These are phyloP conservation scores for Friedmanniomyces endolithicus DNA, from an alignment of 495 filamentous ascomycete species.

Conservation along the genomic window DNA sequence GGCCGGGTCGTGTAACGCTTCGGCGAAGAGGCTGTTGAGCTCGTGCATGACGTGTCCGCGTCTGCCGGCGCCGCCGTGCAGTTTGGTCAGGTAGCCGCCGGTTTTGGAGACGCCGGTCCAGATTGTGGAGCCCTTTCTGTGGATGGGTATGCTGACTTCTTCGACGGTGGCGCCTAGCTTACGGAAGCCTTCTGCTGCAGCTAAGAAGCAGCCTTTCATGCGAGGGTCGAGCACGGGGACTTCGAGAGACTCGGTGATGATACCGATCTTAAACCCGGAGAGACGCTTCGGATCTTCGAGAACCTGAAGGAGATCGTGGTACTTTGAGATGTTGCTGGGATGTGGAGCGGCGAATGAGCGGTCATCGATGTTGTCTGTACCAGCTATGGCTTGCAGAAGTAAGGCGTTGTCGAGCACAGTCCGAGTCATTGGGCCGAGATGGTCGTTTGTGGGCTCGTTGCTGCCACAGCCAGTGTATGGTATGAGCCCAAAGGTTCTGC, in stretches of 20 bases:
- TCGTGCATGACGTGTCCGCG: slow-evolving; percentile 33
- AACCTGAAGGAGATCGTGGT: slow-evolving; percentile 26
- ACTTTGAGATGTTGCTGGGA: slow-evolving; percentile 23
- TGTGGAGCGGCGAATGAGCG: slow-evolving; percentile 32
- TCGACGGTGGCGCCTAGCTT: slow-evolving; percentile 41
- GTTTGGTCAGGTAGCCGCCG: slow-evolving; percentile 33
- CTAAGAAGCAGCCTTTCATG: slow-evolving; percentile 33
- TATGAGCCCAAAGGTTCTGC: slow-evolving; percentile 17
- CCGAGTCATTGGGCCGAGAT: slow-evolving; percentile 32
- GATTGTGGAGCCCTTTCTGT: slow-evolving; percentile 36
- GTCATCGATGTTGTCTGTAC: slow-evolving; percentile 47
- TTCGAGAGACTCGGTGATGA: slow-evolving; percentile 40
- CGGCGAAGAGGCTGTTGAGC: slow-evolving; percentile 27
- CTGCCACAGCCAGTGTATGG: slow-evolving; percentile 27
- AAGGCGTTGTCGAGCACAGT: slow-evolving; percentile 39
- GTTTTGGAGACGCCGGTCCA: slow-evolving; percentile 40
- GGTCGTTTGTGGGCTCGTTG: slow-evolving; percentile 29
- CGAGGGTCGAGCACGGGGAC: slow-evolving; percentile 33
- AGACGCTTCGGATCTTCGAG: slow-evolving; percentile 29
- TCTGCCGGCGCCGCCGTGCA: slow-evolving; percentile 33
- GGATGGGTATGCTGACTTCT: slow-evolving; percentile 41
- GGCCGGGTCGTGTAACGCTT: background rate
- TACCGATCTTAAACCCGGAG: slow-evolving; percentile 40
- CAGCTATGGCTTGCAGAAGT: slow-evolving; percentile 42
- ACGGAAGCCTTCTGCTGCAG: slow-evolving; percentile 35